Conservation (phyloP, 2,329 filamentous ascomycete species). For the Colletotrichum sp. region DNA sequence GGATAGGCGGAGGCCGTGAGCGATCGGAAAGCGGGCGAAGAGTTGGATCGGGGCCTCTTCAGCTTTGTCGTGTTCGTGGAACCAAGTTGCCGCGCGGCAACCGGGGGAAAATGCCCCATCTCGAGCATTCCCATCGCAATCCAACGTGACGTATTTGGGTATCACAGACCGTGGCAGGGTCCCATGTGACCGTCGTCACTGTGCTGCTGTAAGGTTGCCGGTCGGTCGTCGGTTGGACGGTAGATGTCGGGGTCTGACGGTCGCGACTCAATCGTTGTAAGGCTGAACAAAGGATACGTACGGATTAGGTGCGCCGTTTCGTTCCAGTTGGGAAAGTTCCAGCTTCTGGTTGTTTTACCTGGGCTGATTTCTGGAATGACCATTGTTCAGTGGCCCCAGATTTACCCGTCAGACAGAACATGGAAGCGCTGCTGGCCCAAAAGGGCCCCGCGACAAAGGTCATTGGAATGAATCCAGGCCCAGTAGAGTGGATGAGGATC, state of each 20-base stretch:
- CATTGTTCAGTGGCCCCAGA: not conserved
- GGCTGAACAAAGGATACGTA: not conserved
- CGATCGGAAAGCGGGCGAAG: not conserved
- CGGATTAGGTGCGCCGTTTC: not conserved
- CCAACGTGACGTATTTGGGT: not conserved
- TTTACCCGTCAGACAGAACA: not conserved
- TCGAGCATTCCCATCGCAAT: not conserved
- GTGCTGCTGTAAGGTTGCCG: not conserved
- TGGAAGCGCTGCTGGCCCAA: not conserved
- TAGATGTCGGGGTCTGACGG: not conserved
- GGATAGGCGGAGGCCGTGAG: not conserved
- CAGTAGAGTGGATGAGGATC: not conserved
- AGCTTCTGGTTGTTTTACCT: not conserved
- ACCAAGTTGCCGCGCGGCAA: not conserved
- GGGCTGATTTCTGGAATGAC: not conserved
- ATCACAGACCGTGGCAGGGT: not conserved
- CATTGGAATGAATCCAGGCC: not conserved
- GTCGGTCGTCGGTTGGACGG: not conserved
- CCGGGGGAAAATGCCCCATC: not conserved
- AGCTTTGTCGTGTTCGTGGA: not conserved
- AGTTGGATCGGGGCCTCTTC: not conserved
- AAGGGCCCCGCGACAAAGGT: not conserved
- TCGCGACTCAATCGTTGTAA: not conserved
- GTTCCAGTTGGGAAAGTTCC: not conserved
- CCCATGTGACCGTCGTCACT: not conserved